Evolutionary conservation across 306 rosid genomes (phyloP).

Genomic region (Rosa persica): DNA sequence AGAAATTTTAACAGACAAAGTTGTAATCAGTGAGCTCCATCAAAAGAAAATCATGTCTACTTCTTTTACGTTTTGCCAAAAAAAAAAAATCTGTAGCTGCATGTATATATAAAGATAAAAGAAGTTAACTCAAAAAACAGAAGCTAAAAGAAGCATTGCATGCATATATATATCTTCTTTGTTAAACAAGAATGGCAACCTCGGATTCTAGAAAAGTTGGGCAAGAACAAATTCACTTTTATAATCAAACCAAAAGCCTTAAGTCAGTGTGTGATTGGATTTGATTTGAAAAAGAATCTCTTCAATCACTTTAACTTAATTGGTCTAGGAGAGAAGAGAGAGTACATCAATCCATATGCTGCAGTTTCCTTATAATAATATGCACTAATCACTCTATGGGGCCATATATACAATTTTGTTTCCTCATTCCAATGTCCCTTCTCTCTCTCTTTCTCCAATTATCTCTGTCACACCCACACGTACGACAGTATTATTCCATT

Average conservation of each 20-base stretch:
- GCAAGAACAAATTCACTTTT: constrained; percentile 14
- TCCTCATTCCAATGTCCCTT: constrained; percentile 36
- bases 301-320: background rate
- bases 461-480: constrained; percentile 3
- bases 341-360: constrained; percentile 30
- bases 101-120: background rate
- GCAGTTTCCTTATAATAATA: constrained; percentile 6
- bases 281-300: constrained; percentile 30
- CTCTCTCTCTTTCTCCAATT: background rate
- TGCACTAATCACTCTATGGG: background rate
- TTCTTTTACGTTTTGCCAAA: background rate
- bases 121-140: background rate
- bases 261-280: constrained; percentile 20
- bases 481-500: background rate
- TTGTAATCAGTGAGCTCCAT: background rate
- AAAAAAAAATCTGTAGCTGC: background rate
- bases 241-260: constrained; percentile 15
- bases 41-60: background rate
- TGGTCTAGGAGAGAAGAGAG: background rate
- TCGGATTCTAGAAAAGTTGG: constrained; percentile 56
- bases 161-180: background rate
- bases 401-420: constrained; percentile 5
- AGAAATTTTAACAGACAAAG: background rate
- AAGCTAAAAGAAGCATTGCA: background rate
- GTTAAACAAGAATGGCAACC: constrained; percentile 45